Evolutionary conservation across 768 basidiomycete species (phyloP).

Genomic region (Collybia sordida): DNA sequence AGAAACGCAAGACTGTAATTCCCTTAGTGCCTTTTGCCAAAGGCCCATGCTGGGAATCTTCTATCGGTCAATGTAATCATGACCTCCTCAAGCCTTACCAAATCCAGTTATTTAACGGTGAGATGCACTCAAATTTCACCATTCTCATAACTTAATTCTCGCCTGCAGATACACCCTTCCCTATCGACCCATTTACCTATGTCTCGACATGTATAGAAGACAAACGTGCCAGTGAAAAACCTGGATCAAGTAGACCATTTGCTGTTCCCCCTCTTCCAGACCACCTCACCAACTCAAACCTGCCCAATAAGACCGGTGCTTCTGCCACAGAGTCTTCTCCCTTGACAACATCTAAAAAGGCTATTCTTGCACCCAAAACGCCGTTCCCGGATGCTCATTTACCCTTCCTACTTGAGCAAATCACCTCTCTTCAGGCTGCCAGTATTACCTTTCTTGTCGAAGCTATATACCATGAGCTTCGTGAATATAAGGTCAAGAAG

Average conservation of each 20-base stretch:
- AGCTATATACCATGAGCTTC: conserved; percentile 67
- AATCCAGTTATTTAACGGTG: conserved; percentile 86
- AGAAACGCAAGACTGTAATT: conserved; percentile 76
- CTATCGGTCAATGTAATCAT: conserved; percentile 64
- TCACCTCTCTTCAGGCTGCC: conserved; percentile 56
- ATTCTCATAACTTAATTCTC: conserved; percentile 1
- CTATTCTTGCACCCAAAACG: conserved; percentile 43
- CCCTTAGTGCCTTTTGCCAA: conserved; percentile 79
- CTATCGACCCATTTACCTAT: conserved; percentile 79
- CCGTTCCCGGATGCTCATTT: conserved; percentile 70
- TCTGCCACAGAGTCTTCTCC: conserved; percentile 12
- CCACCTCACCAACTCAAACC: conserved; percentile 22
- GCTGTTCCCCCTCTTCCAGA: conserved; percentile 48
- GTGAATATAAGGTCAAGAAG: conserved; percentile 75
- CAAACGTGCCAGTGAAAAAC: conserved; percentile 26
- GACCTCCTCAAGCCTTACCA: conserved; percentile 73
- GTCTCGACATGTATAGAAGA: conserved; percentile 50
- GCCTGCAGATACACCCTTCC: conserved; percentile 63
- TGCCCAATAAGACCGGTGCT: conserved; percentile 10
- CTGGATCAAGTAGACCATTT: conserved; percentile 31
- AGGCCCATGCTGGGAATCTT: conserved; percentile 80
- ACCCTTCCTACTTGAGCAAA: conserved; percentile 59
- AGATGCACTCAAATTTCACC: conserved; percentile 6
- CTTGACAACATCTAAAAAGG: conserved; percentile 27
- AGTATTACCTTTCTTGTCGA: conserved; percentile 72